phyloP scores from a whole-genome alignment of 225 moss, liverwort and hornwort genomes.

The Antitrichia curtipendula region DNA sequence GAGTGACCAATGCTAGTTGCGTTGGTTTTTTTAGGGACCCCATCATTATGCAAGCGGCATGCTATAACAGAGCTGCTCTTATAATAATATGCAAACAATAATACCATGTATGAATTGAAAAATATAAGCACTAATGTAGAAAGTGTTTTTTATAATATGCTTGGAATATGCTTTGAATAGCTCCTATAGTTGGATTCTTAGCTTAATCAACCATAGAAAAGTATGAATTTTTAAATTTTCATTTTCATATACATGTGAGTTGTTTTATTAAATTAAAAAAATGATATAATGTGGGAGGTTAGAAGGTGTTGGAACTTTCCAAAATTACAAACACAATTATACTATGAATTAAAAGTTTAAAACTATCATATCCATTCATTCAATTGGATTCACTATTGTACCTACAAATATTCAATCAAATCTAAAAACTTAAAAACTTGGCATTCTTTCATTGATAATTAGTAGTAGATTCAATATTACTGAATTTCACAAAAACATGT shows the following conservation, averaged over 20 bases:
- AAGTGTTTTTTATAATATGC: not conserved
- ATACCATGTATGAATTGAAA: not conserved
- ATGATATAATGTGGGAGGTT: not conserved
- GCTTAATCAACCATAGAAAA: too few relatives aligned
- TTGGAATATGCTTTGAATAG: not conserved
- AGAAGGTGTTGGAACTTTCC: not conserved
- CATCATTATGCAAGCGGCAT: too few relatives aligned
- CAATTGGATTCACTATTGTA: too few relatives aligned
- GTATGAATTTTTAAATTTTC: accelerated
- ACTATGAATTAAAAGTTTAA: not conserved
- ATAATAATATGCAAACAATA: not conserved
- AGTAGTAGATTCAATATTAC: not conserved
- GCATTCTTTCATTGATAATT: not conserved
- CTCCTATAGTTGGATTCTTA: not conserved
- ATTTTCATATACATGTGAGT: not conserved
- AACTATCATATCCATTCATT: not conserved
- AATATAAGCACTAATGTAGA: not conserved
- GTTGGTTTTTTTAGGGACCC: too few relatives aligned
- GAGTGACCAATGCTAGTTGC: too few relatives aligned
- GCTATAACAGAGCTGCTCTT: too few relatives aligned
- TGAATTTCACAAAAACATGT: not conserved
- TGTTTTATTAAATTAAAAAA: not conserved
- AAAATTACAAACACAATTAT: not conserved
- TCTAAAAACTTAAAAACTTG: not conserved
- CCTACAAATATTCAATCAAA: not conserved